Conservation (phyloP, 139 green algal species). For the Volvox africanus region DNA sequence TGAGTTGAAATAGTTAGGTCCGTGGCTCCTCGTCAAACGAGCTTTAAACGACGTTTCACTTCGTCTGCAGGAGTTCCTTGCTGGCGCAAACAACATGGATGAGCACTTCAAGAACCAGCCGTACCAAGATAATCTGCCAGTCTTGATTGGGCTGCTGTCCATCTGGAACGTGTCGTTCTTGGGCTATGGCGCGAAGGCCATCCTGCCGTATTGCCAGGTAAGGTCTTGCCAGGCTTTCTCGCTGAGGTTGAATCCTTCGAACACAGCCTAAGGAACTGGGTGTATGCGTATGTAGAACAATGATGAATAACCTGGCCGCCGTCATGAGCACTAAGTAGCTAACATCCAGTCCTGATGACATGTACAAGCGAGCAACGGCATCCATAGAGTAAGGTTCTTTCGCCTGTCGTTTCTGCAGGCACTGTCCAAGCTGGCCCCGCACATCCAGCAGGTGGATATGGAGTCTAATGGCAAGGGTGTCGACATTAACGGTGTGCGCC, state of each 20-base stretch:
- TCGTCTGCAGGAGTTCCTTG: constrained; percentile 82
- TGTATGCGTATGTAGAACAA: too few relatives aligned
- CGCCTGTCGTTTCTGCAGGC: constrained; percentile 70
- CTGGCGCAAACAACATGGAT: constrained; percentile 91
- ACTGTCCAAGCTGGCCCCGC: constrained; percentile 95
- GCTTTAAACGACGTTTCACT: too few relatives aligned
- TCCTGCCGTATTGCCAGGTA: constrained; percentile 98
- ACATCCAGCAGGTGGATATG: constrained; percentile 99
- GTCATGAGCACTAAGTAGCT: too few relatives aligned
- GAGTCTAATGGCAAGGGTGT: constrained; percentile 99
- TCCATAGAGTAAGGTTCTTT: too few relatives aligned
- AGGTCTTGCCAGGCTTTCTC: not conserved
- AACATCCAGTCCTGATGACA: too few relatives aligned
- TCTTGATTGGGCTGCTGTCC: constrained; percentile 93
- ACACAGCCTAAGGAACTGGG: too few relatives aligned
- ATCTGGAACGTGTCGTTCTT: constrained; percentile 99
- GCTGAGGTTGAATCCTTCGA: too few relatives aligned
- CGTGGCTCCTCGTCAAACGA: too few relatives aligned
- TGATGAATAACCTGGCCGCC: too few relatives aligned
- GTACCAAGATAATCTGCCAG: constrained; percentile 95
- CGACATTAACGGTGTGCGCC: constrained; percentile 85
- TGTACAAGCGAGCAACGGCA: too few relatives aligned
- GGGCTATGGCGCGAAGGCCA: constrained; percentile 89
- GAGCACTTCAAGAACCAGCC: constrained; percentile 90
- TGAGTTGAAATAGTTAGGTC: too few relatives aligned